Percentiles rank a stretch among this genome's conserved stretches.
Conservation (phyloP, 805 yeast species). For the Deakozyma indianensis region DNA sequence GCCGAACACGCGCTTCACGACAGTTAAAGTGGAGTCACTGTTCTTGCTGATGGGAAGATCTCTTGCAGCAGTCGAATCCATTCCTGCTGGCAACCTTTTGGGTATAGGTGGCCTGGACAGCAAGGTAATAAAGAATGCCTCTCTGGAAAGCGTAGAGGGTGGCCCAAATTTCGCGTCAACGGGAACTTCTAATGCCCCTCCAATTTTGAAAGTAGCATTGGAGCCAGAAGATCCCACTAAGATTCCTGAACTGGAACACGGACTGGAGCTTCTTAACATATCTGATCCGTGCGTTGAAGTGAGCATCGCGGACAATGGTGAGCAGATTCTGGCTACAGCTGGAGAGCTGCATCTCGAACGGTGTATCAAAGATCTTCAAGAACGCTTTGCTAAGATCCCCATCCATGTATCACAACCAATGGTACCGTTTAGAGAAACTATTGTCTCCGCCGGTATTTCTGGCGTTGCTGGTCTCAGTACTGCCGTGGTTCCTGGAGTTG, state of each 20-base stretch:
- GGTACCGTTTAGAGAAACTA: slow-evolving; percentile 87
- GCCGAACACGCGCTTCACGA: slow-evolving; percentile 32
- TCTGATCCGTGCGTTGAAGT: slow-evolving; percentile 95
- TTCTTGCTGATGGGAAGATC: slow-evolving; percentile 90
- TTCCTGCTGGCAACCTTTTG: slow-evolving; percentile 90
- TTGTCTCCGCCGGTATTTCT: slow-evolving; percentile 27
- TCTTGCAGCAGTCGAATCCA: slow-evolving; percentile 55
- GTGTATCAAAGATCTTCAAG: slow-evolving; percentile 79
- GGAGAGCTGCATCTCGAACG: slow-evolving; percentile 95
- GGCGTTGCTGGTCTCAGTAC: not conserved
- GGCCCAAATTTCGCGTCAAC: slow-evolving; percentile 73
- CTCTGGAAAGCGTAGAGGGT: slow-evolving; percentile 43
- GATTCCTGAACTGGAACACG: slow-evolving; percentile 59
- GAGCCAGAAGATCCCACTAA: slow-evolving; percentile 84
- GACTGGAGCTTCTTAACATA: slow-evolving; percentile 61
- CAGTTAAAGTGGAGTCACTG: slow-evolving; percentile 50
- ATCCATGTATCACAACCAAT: slow-evolving; percentile 80
- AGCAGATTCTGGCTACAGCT: slow-evolving; percentile 84
- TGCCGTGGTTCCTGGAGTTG: not conserved
- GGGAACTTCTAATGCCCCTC: slow-evolving; percentile 53
- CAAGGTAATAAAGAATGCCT: slow-evolving; percentile 72
- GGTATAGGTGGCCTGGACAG: slow-evolving; percentile 89
- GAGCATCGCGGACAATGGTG: slow-evolving; percentile 79
- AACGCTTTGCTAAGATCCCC: slow-evolving; percentile 84
- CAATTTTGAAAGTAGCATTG: slow-evolving; percentile 89